Evolutionary conservation across 2,329 filamentous ascomycete species (phyloP), one percentile per base, ranked within the genome.

Genomic region (Diaporthe humulicola): DNA sequence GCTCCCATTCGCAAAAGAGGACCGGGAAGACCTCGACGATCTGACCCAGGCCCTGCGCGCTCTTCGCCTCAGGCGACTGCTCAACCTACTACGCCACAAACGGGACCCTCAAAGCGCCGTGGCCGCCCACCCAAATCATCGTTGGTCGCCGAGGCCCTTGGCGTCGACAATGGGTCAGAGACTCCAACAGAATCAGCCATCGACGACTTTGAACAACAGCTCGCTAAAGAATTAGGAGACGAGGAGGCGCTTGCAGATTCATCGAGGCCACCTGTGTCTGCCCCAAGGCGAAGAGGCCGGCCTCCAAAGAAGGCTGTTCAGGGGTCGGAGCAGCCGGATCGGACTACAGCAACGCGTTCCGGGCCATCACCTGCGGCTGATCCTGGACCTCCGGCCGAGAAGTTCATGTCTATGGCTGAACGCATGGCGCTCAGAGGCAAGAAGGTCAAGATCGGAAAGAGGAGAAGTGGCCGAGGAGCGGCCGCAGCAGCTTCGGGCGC

Each of bases 381-480:
- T 30, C 57, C 71, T 30, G 61, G 66, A 17, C 57, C 71, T 42
- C 38, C 73, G 12, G 54, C 79, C 60, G 79, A 79, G 15, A 81
- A 83, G 15, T 85, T 88, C 64, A 83, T 91, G 83, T 91, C 90
- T 8, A 87, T 91, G 87, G 86, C 86, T 50, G 89, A 91, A 77
- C 86, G 88, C n/a, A 87, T 90, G 85, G 88, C 86, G 45, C 82
- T 89, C 2, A 85, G 83, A 70, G 89, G 89, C 15, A 90, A 86
- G 80, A 87, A 85, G 70, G 86, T 91, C 77, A 89, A 86, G 81
- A 90, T 91, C 58, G 82, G 84, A 30, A 81, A 82, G 73, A 82
- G 83, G 19, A 85, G 81, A 74, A 76, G 58, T n/a, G 25, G 58
- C 48, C 45, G 52, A 17, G 70, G 33, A 4, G 66, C 50, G 12